Evolutionary conservation across 1,284 basidiomycete species (phyloP).

Genomic region (Cutaneotrichosporon cutaneum): DNA sequence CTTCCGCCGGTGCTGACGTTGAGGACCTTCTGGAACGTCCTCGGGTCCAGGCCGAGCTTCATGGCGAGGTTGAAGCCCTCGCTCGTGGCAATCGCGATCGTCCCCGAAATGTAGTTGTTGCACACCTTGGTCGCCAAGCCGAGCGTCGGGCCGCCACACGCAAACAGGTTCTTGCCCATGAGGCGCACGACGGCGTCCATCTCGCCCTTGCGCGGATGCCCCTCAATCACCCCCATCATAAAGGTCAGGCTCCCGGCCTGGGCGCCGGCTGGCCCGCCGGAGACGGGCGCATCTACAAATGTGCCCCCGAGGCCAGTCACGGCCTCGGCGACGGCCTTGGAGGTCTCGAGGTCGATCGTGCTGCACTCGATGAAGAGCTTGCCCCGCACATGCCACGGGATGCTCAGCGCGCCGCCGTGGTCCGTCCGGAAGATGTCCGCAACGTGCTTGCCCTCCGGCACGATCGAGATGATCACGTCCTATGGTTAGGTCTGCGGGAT

Average conservation of each 20-base stretch:
- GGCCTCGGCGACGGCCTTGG: background rate
- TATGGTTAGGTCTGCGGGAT: background rate
- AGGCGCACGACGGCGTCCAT: constrained; percentile 2
- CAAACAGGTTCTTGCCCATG: constrained; percentile 18
- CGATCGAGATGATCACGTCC: constrained; percentile 16
- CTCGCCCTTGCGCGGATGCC: constrained; percentile 7
- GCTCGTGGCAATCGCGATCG: constrained; percentile 19
- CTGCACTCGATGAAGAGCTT: constrained; percentile 18
- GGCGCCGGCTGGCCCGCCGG: constrained; percentile 12
- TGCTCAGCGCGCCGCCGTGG: background rate
- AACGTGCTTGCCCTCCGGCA: constrained; percentile 16
- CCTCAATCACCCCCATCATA: constrained; percentile 11
- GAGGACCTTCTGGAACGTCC: constrained; percentile 13
- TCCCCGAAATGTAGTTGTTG: constrained; percentile 23
- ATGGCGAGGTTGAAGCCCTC: constrained; percentile 23
- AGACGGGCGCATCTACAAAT: constrained; percentile 21
- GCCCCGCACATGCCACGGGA: background rate
- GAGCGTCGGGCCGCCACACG: constrained; percentile 17
- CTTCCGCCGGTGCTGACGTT: constrained; percentile 6
- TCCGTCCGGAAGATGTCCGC: constrained; percentile 1
- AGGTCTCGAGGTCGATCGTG: constrained; percentile 17
- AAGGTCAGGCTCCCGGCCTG: constrained; percentile 11
- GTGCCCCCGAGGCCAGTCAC: background rate
- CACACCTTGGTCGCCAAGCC: constrained; percentile 16
- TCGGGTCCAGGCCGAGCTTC: constrained; percentile 15